Conservation (phyloP, 352 stramenopile genomes). For the Pythium apleroticum region DNA sequence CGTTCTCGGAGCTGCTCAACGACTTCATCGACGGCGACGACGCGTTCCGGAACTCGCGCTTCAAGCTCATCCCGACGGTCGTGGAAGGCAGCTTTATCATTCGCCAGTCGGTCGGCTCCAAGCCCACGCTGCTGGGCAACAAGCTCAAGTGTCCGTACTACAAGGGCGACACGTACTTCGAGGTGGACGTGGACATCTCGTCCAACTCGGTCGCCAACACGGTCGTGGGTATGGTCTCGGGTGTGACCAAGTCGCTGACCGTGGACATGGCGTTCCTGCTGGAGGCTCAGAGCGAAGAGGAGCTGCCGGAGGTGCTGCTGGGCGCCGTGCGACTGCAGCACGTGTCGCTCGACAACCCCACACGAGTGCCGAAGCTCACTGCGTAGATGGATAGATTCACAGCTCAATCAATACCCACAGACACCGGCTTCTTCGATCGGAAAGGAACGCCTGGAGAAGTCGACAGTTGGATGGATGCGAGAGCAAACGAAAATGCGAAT, state of each 20-base stretch:
- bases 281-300: constrained; percentile 82
- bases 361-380: constrained; percentile 40
- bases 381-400: constrained; percentile 1
- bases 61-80: constrained; percentile 98
- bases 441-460: constrained; percentile 1
- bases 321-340: constrained; percentile 81
- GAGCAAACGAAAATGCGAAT: constrained; percentile 3
- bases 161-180: constrained; percentile 92
- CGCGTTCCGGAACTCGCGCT: constrained; percentile 94
- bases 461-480: background rate
- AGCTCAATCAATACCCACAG: background rate
- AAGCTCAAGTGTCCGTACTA: constrained; percentile 93
- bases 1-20: constrained; percentile 87
- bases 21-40: constrained; percentile 95
- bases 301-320: constrained; percentile 83
- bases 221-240: constrained; percentile 87
- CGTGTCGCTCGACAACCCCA: constrained; percentile 78
- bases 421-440: constrained; percentile 5
- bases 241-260: constrained; percentile 87
- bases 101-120: constrained; percentile 93
- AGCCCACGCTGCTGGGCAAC: constrained; percentile 95
- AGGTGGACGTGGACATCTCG: constrained; percentile 95
- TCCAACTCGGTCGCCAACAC: constrained; percentile 91
- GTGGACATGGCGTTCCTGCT: constrained; percentile 90
- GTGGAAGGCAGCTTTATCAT: constrained; percentile 98